phyloP scores from a whole-genome alignment of 2,329 filamentous ascomycete species.

The Periconia sp. region DNA sequence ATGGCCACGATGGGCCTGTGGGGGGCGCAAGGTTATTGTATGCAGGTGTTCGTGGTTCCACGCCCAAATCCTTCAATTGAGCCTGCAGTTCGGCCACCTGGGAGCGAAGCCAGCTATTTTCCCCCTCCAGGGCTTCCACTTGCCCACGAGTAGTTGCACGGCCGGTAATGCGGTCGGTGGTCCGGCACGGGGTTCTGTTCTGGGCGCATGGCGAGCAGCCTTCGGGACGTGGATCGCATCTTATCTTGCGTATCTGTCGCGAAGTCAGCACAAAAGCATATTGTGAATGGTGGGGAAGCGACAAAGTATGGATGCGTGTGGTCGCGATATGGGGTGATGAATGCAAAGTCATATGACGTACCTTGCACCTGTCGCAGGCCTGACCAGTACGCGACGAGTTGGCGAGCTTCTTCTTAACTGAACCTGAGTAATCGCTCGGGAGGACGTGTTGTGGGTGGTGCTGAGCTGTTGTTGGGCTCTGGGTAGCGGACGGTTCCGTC shows the following conservation, averaged over 20 bases:
- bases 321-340: background rate
- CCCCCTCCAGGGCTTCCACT: conserved; percentile 72
- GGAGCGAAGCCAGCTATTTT: conserved; percentile 67
- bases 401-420: conserved; percentile 55
- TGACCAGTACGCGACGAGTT: conserved; percentile 70
- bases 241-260: conserved; percentile 75
- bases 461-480: conserved; percentile 15
- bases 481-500: conserved; percentile 23
- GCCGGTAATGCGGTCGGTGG: conserved; percentile 84
- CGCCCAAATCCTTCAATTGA: conserved; percentile 62
- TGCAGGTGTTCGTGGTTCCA: conserved; percentile 58
- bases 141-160: conserved; percentile 78
- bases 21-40: conserved; percentile 38
- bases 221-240: conserved; percentile 77
- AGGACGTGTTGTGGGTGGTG: conserved; percentile 5
- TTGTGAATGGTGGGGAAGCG: background rate
- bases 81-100: conserved; percentile 70
- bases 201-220: conserved; percentile 81
- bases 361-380: conserved; percentile 87
- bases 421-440: conserved; percentile 37
- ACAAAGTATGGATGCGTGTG: background rate
- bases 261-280: conserved; percentile 8
- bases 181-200: conserved; percentile 76
- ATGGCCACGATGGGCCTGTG: conserved; percentile 19
- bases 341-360: conserved; percentile 40